Evolutionary conservation across 2,329 filamentous ascomycete species (phyloP).

Genomic region (Beauveria pseudobassiana): DNA sequence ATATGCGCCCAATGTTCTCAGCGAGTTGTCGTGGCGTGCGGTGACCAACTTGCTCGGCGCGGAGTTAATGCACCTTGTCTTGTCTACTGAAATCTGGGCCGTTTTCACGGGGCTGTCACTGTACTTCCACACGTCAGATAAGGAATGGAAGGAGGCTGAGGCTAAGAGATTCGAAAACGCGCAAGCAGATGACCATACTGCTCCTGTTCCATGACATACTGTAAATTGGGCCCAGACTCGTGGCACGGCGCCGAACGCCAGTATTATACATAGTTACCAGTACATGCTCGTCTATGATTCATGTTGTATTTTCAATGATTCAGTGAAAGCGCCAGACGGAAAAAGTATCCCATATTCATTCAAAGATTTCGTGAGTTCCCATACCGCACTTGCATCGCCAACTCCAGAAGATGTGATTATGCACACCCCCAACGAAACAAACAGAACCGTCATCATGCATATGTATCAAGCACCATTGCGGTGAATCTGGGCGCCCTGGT

Average conservation of each 20-base stretch:
- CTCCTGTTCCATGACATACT: background rate
- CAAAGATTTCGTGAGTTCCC: slow-evolving; percentile 2
- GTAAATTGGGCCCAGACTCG: background rate
- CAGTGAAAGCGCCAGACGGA: background rate
- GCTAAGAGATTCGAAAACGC: slow-evolving; percentile 5
- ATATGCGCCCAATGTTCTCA: slow-evolving; percentile 27
- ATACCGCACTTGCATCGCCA: background rate
- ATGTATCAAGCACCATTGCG: slow-evolving; percentile 56
- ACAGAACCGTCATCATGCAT: background rate
- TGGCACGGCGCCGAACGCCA: background rate
- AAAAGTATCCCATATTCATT: background rate
- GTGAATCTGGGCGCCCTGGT: slow-evolving; percentile 68
- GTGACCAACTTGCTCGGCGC: slow-evolving; percentile 38
- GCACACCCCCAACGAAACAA: background rate
- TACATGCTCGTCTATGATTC: background rate
- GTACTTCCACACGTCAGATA: slow-evolving; percentile 34
- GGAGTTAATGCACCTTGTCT: slow-evolving; percentile 37
- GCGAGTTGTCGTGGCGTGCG: slow-evolving; percentile 31
- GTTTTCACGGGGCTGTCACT: slow-evolving; percentile 30
- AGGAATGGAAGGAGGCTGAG: slow-evolving; percentile 34
- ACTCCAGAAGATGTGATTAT: slow-evolving; percentile 8
- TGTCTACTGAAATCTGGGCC: slow-evolving; percentile 40
- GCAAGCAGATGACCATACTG: background rate
- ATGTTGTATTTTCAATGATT: background rate
- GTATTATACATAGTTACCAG: background rate